Percentiles rank a stretch among this genome's conserved stretches.
Evolutionary conservation across 1,284 basidiomycete species (phyloP).

Genomic region (Austroboletus novae-zelandiae): DNA sequence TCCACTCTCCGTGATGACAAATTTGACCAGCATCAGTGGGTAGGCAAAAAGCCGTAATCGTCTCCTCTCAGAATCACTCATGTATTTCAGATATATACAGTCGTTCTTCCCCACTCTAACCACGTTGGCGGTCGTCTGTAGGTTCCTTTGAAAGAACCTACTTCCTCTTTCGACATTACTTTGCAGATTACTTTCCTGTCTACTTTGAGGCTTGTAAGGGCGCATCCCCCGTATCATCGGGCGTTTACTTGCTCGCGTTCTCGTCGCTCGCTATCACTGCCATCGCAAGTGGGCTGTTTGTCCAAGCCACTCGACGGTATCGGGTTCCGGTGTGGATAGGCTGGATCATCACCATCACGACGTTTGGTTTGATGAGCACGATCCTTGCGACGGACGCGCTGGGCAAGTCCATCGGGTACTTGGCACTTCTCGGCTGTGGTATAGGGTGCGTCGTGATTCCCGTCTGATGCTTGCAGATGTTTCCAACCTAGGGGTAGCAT

Average conservation of each 20-base stretch:
- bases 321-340: conserved; percentile 9
- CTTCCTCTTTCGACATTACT: background rate
- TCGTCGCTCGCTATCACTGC: conserved; percentile 1
- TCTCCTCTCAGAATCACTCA: background rate
- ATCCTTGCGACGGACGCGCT: conserved; percentile 5
- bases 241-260: conserved; percentile 7
- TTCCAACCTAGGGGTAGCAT: background rate
- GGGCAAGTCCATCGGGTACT: conserved; percentile 2
- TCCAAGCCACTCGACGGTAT: conserved; percentile 5
- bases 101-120: background rate
- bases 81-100: conserved; percentile 12
- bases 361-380: conserved; percentile 8
- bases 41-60: background rate
- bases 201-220: conserved; percentile 14
- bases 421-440: conserved; percentile 3
- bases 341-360: conserved; percentile 1
- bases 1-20: conserved; percentile 14
- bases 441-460: conserved; percentile 3
- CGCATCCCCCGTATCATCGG: conserved; percentile 6
- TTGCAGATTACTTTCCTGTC: conserved; percentile 9
- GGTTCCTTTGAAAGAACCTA: background rate
- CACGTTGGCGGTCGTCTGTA: conserved; percentile 1
- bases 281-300: conserved; percentile 2
- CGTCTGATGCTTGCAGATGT: background rate
- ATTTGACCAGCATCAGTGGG: conserved; percentile 15